Conservation (phyloP, 257 asterid species). For the Jacaranda mimosifolia region DNA sequence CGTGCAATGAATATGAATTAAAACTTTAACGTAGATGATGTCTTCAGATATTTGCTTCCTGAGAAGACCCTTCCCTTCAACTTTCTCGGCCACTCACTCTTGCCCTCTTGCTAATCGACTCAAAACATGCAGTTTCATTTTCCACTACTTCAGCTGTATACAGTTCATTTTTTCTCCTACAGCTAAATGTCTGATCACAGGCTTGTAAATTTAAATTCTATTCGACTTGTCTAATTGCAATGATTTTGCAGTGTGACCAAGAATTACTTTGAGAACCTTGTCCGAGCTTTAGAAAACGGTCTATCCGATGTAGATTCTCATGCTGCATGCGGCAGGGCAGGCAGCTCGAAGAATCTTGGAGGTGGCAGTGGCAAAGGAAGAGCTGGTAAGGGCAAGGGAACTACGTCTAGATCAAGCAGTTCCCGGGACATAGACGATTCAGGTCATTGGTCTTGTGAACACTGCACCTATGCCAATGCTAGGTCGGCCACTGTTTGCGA, state of each 20-base stretch:
- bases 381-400: conserved; percentile 69
- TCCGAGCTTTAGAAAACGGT: conserved; percentile 89
- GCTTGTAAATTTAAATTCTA: not conserved
- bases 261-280: conserved; percentile 93
- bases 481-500: conserved; percentile 61
- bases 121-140: no score
- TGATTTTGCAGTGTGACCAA: conserved; percentile 77
- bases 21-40: not conserved
- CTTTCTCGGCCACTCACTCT: no score
- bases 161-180: not conserved
- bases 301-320: conserved; percentile 80
- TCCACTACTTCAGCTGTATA: no score
- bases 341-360: conserved; percentile 67
- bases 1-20: not conserved
- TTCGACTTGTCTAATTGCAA: conserved; percentile 15
- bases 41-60: no score
- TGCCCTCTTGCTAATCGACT: no score
- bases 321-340: conserved; percentile 60
- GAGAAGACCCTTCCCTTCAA: no score
- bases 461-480: conserved; percentile 76
- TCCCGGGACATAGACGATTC: conserved; percentile 64
- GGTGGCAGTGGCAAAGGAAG: conserved; percentile 64
- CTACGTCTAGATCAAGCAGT: conserved; percentile 66
- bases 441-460: conserved; percentile 79
- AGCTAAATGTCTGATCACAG: no score